phyloP scores from a whole-genome alignment of 768 basidiomycete species.

The Boletus sp. region DNA sequence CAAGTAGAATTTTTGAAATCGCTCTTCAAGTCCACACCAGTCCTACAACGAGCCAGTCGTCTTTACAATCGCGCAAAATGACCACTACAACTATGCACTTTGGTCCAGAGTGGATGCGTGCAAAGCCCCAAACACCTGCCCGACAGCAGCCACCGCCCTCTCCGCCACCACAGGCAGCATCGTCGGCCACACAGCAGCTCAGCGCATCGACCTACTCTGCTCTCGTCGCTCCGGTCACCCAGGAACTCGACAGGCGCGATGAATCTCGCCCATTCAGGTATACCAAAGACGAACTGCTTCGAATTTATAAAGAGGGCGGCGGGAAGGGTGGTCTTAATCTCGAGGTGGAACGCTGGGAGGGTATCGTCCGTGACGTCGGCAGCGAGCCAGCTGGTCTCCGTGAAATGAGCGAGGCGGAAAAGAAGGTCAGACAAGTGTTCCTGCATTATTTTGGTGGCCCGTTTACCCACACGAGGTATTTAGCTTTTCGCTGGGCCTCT shows the following conservation, averaged over 20 bases:
- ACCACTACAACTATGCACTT: slow-evolving; percentile 77
- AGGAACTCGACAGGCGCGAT: slow-evolving; percentile 55
- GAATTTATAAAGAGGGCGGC: slow-evolving; percentile 78
- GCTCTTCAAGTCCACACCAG: slow-evolving; percentile 14
- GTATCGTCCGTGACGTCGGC: slow-evolving; percentile 75
- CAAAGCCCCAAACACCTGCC: slow-evolving; percentile 58
- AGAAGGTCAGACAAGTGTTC: slow-evolving; percentile 60
- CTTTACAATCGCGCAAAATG: slow-evolving; percentile 36
- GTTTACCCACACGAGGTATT: slow-evolving; percentile 29
- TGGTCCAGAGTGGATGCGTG: slow-evolving; percentile 91
- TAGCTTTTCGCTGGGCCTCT: slow-evolving; percentile 77
- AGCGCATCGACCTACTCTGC: slow-evolving; percentile 70
- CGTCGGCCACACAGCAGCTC: slow-evolving; percentile 43
- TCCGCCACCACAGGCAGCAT: slow-evolving; percentile 47
- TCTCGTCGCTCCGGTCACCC: slow-evolving; percentile 45
- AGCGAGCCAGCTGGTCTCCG: slow-evolving; percentile 71
- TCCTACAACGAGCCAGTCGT: slow-evolving; percentile 1
- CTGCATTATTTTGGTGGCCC: slow-evolving; percentile 7
- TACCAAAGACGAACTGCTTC: slow-evolving; percentile 79
- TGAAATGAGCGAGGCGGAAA: slow-evolving; percentile 80
- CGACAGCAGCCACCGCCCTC: slow-evolving; percentile 57
- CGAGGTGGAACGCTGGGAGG: slow-evolving; percentile 88
- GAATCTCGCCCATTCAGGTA: slow-evolving; percentile 79
- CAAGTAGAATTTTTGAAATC: slow-evolving; percentile 16
- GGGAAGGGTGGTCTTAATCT: slow-evolving; percentile 71